Evolutionary conservation across 805 yeast species (phyloP), one percentile per base, ranked within the genome.

Genomic region (Saccharomyces mikatae): DNA sequence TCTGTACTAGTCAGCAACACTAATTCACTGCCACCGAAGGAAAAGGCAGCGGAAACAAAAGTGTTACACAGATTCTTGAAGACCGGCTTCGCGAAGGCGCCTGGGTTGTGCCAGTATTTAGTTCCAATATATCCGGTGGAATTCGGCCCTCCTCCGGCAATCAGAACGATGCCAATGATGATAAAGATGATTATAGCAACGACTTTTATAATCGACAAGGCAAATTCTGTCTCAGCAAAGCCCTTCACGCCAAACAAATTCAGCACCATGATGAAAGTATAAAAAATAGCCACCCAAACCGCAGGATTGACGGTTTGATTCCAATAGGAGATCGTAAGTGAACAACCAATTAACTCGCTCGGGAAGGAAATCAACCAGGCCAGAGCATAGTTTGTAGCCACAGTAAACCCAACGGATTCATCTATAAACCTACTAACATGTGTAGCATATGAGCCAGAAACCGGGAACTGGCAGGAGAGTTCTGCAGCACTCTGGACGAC

Each of bases 1-100:
- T 65, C 44, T 71, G 68, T 53, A 24, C 86, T 83, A 8, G 88
- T 84, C 51, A 84, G 71, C 47, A 86, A 86, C 36, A 79, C 78
- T 55, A 84, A 72, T 66, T 84, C 89, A 22, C 84, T 80, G 47
- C 89, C 88, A n/a, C 83, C 77, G 63, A 81, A 84, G 2, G 87
- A 76, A 62, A 83, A 84, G 0, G 88, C 86, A 14, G 88, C 86
- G 22, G 83, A 78, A 52, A 82, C 82, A 56, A 83, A 80, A 13
- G 80, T 84, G 6, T 82, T 71, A 60, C 80, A 76, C 31, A 84
- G 79, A 56, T 85, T 86, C 68, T 83, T 83, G 67, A 82, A 69
- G 21, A 79, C 78, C 49, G 64, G 63, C 56, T 67, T 64, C 26
- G 76, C 73, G 59, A 78, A 78, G 0, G 81, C 36, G 14, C 86